Evolutionary conservation across 768 basidiomycete genomes (phyloP).

Genomic region (Leccinum fibrillosum): DNA sequence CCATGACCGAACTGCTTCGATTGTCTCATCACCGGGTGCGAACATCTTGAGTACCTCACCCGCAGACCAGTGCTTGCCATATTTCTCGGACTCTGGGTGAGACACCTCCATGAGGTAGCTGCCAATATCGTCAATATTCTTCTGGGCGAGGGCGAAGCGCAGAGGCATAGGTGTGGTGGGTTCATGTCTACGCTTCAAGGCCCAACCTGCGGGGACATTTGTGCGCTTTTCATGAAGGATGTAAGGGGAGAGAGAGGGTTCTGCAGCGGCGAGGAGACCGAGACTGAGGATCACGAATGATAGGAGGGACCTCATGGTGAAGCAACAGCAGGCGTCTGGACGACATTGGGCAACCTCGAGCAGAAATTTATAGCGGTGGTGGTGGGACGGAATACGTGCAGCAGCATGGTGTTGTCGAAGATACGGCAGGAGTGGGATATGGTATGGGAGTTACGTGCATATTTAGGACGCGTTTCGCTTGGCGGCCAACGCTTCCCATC

Average conservation of each 20-base stretch:
- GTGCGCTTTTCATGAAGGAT: constrained; percentile 40
- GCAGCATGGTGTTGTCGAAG: constrained; percentile 7
- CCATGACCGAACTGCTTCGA: constrained; percentile 28
- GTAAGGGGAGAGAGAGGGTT: constrained; percentile 19
- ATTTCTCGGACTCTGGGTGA: constrained; percentile 31
- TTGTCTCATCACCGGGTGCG: constrained; percentile 23
- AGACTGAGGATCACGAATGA: constrained; percentile 14
- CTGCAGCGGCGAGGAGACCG: constrained; percentile 17
- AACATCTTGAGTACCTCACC: constrained; percentile 27
- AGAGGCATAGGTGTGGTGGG: constrained; percentile 27
- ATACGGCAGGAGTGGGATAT: not conserved
- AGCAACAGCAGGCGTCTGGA: constrained; percentile 6
- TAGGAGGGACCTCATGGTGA: constrained; percentile 16
- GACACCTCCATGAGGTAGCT: constrained; percentile 32
- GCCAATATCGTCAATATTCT: constrained; percentile 27
- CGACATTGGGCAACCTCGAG: not conserved
- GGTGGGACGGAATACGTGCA: constrained; percentile 6
- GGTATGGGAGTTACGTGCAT: constrained; percentile 1
- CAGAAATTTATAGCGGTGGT: constrained; percentile 8
- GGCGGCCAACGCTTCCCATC: not conserved
- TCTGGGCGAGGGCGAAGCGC: constrained; percentile 31
- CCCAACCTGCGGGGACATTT: constrained; percentile 36
- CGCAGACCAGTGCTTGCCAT: constrained; percentile 33
- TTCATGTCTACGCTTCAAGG: constrained; percentile 34
- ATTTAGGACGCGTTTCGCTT: not conserved